A percentile compares a stretch with the other conserved stretches of the same genome.
Evolutionary conservation across 352 stramenopile genomes (phyloP).

Genomic region (Thraustochytrium sp.): DNA sequence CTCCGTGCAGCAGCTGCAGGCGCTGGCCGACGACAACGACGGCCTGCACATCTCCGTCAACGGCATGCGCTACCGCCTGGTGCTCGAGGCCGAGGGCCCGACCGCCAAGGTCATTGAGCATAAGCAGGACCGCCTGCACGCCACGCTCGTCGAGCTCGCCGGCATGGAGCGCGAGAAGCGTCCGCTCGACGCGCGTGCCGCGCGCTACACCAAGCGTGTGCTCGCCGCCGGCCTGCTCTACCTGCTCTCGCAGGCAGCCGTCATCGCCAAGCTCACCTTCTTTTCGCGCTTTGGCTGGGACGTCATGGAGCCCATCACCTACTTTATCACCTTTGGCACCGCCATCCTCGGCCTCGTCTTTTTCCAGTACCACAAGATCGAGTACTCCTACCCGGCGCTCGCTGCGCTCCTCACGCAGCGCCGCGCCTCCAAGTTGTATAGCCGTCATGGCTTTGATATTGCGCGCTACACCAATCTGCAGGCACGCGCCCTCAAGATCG

Average conservation of each 20-base stretch:
- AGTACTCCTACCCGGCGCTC: conserved; percentile 35
- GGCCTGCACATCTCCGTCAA: conserved; percentile 33
- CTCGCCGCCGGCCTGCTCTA: conserved; percentile 22
- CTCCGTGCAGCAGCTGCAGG: neutral
- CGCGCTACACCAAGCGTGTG: conserved; percentile 22
- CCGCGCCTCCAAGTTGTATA: neutral
- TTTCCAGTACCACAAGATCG: conserved; percentile 56
- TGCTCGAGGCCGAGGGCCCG: neutral
- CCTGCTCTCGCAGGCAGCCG: conserved; percentile 7
- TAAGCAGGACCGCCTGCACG: conserved; percentile 2
- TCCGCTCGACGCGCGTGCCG: conserved; percentile 5
- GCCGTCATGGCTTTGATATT: conserved; percentile 4
- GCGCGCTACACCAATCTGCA: conserved; percentile 20
- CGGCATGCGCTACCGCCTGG: conserved; percentile 32
- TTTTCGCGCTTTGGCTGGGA: conserved; percentile 58
- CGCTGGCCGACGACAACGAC: conserved; percentile 13
- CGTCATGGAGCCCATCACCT: conserved; percentile 78
- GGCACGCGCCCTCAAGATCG: conserved; percentile 21
- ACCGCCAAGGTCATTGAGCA: conserved; percentile 23
- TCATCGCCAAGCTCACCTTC: conserved; percentile 37
- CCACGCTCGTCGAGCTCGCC: neutral
- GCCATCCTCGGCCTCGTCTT: conserved; percentile 69
- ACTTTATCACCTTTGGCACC: conserved; percentile 75
- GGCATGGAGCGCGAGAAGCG: conserved; percentile 18
- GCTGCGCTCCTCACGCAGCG: conserved; percentile 27